Evolutionary conservation across 305 asterid species (phyloP).

Genomic region (Fraxinus latifolia): DNA sequence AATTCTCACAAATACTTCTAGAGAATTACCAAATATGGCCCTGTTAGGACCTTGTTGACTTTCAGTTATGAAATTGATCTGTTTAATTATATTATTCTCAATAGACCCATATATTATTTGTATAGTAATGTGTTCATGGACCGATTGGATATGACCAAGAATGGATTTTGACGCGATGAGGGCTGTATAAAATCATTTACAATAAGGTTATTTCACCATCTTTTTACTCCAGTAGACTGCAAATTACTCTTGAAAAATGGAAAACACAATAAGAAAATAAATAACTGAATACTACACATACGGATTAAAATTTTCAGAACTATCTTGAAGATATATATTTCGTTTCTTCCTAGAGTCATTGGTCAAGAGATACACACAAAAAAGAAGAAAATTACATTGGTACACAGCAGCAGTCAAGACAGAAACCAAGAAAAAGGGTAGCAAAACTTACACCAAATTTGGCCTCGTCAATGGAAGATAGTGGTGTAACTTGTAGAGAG

Average conservation of each 20-base stretch:
- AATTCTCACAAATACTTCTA: neutral
- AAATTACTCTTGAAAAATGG: neutral
- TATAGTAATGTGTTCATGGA: neutral
- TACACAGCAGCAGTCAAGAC: neutral
- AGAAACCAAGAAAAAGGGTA: neutral
- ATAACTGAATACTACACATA: neutral
- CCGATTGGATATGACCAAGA: neutral
- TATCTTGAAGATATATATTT: neutral
- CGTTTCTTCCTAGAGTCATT: neutral
- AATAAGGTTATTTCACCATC: neutral
- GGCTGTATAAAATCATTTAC: neutral
- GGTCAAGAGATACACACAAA: neutral
- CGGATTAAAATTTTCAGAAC: neutral
- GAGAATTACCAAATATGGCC: neutral
- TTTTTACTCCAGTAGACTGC: neutral
- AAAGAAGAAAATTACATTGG: neutral
- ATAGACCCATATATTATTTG: neutral
- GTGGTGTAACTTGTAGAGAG: neutral
- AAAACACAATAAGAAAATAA: neutral
- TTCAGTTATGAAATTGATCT: neutral
- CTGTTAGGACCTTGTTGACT: neutral
- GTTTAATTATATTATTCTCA: neutral
- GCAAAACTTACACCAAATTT: neutral
- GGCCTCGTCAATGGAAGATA: neutral
- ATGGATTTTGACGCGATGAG: neutral